Evolutionary conservation across 768 basidiomycete species (phyloP).

Genomic region (Lentinula aciculospora): DNA sequence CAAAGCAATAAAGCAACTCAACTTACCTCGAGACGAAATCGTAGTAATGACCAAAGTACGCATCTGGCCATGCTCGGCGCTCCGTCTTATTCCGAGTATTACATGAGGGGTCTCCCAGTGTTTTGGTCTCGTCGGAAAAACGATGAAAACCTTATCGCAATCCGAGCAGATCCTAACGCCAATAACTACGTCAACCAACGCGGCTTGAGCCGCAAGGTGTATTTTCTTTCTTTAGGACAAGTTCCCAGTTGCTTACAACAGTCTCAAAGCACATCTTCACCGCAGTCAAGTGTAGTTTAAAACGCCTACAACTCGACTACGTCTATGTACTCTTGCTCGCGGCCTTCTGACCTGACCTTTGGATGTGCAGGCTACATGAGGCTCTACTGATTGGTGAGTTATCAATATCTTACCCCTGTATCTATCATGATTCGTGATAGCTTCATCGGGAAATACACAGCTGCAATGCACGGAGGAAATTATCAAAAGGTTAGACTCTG

Average conservation of each 20-base stretch:
- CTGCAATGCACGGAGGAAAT: conserved; percentile 15
- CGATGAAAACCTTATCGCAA: conserved; percentile 6
- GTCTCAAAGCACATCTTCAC: conserved; percentile 63
- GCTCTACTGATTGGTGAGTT: conserved; percentile 13
- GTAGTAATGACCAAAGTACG: conserved; percentile 47
- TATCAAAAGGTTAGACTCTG: conserved; percentile 21
- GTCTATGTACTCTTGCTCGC: conserved; percentile 45
- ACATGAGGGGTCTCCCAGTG: background rate
- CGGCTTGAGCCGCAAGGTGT: conserved; percentile 40
- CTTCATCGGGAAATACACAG: conserved; percentile 7
- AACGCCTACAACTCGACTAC: conserved; percentile 70
- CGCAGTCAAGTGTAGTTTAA: conserved; percentile 51
- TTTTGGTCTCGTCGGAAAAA: background rate
- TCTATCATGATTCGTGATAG: background rate
- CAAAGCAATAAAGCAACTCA: conserved; percentile 37
- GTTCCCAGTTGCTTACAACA: conserved; percentile 12
- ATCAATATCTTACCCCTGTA: background rate
- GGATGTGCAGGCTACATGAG: conserved; percentile 19
- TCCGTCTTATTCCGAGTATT: background rate
- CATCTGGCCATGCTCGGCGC: background rate
- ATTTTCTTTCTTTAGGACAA: no score
- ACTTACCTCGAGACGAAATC: conserved; percentile 42
- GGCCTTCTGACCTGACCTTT: background rate
- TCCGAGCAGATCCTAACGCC: conserved; percentile 20
- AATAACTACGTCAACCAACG: conserved; percentile 52